Percentiles rank a stretch among this genome's conserved stretches.
These are phyloP conservation scores for Emericellopsis atlantica DNA, from an alignment of 2,329 filamentous ascomycete genomes.

Conservation along the genomic window DNA sequence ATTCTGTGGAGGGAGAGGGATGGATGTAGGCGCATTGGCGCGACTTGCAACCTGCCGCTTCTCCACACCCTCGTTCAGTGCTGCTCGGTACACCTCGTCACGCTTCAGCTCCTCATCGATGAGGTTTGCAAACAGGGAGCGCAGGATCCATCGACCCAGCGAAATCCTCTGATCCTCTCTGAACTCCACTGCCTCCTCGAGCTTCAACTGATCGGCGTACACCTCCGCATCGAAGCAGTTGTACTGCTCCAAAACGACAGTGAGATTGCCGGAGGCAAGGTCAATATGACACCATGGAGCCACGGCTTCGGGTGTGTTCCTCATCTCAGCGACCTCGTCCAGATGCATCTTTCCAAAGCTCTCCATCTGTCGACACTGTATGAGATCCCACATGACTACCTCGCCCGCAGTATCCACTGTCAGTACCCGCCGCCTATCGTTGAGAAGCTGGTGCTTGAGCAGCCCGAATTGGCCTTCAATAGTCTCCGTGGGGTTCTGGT, in stretches of 20 bases:
- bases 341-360: slow-evolving; percentile 92
- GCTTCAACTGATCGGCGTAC: slow-evolving; percentile 78
- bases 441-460: slow-evolving; percentile 85
- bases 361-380: slow-evolving; percentile 79
- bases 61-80: slow-evolving; percentile 50
- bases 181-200: slow-evolving; percentile 67
- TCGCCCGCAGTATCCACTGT: slow-evolving; percentile 93
- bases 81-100: slow-evolving; percentile 61
- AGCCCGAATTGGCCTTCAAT: slow-evolving; percentile 93
- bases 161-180: slow-evolving; percentile 89
- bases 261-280: slow-evolving; percentile 81
- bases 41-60: slow-evolving; percentile 43
- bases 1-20: slow-evolving; percentile 26
- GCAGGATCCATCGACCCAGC: slow-evolving; percentile 88
- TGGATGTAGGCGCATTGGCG: slow-evolving; percentile 47
- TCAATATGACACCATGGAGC: slow-evolving; percentile 96
- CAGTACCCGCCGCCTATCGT: slow-evolving; percentile 77
- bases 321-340: slow-evolving; percentile 76
- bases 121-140: slow-evolving; percentile 80
- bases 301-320: slow-evolving; percentile 81
- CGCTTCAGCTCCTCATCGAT: slow-evolving; percentile 83
- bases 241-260: slow-evolving; percentile 83
- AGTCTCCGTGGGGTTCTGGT: slow-evolving; percentile 60
- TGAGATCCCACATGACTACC: slow-evolving; percentile 86
- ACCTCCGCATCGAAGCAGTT: slow-evolving; percentile 97